These are phyloP conservation scores for Scleroderma bovista DNA, from an alignment of 768 basidiomycete species.

Conservation along the genomic window DNA sequence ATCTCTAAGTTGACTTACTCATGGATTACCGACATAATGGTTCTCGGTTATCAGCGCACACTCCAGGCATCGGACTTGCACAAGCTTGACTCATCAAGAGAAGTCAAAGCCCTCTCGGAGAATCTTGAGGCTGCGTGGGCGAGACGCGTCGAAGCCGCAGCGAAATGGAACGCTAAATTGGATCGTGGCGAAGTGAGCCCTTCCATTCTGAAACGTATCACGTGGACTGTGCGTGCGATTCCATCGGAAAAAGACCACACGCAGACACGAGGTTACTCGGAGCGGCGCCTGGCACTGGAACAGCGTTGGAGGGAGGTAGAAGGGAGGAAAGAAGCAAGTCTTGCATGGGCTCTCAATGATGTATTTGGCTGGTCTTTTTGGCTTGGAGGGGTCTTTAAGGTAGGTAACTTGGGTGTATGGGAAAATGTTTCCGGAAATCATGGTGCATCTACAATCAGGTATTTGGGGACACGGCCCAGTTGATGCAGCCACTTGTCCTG, in stretches of 20 bases:
- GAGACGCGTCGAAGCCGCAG: slow-evolving; percentile 41
- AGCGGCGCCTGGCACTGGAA: slow-evolving; percentile 29
- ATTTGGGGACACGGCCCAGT: slow-evolving; percentile 52
- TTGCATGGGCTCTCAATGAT: slow-evolving; percentile 58
- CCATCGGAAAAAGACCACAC: slow-evolving; percentile 1
- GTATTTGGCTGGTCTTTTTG: slow-evolving; percentile 55
- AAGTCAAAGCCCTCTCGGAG: slow-evolving; percentile 44
- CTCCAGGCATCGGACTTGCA: slow-evolving; percentile 73
- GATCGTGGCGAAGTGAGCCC: slow-evolving; percentile 41
- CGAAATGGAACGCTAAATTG: slow-evolving; percentile 51
- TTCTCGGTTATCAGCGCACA: slow-evolving; percentile 65
- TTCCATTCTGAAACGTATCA: slow-evolving; percentile 28
- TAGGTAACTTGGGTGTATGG: slow-evolving; percentile 8
- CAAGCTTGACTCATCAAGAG: slow-evolving; percentile 50
- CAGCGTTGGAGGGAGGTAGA: slow-evolving; percentile 40
- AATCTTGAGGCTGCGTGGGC: slow-evolving; percentile 54
- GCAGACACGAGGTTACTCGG: slow-evolving; percentile 14
- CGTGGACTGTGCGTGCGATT: slow-evolving; percentile 34
- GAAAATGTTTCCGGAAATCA: background rate
- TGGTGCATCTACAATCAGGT: slow-evolving; percentile 32
- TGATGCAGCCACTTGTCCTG: slow-evolving; percentile 59
- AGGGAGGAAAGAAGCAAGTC: slow-evolving; percentile 44
- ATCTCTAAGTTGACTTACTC: slow-evolving; percentile 56
- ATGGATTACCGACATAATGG: slow-evolving; percentile 63
- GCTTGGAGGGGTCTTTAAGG: slow-evolving; percentile 58